Percentiles rank a stretch among this genome's conserved stretches.
phyloP scores from a whole-genome alignment of 495 filamentous ascomycete species.

The Glarea lozoyensis region DNA sequence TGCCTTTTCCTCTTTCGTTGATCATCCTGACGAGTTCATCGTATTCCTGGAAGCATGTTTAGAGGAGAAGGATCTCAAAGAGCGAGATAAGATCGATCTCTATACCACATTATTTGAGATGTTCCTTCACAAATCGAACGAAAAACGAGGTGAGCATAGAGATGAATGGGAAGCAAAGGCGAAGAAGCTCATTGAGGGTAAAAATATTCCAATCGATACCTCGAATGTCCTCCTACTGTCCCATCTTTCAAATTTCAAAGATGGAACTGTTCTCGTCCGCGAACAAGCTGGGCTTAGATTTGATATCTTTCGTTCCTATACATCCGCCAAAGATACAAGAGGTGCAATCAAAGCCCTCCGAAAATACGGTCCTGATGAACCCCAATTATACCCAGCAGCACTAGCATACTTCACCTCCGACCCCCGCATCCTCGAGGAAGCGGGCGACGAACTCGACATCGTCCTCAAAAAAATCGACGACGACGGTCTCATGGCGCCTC shows the following conservation, averaged over 20 bases:
- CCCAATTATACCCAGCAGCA: conserved; percentile 86
- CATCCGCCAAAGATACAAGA: conserved; percentile 80
- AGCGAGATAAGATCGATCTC: conserved; percentile 69
- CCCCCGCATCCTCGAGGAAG: conserved; percentile 72
- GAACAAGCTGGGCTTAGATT: conserved; percentile 88
- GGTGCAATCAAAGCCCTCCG: conserved; percentile 82
- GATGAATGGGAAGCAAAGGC: conserved; percentile 85
- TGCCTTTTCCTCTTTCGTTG: conserved; percentile 94
- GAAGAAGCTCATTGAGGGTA: conserved; percentile 69
- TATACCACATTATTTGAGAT: conserved; percentile 97
- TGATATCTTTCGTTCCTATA: conserved; percentile 96
- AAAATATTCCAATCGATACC: conserved; percentile 78
- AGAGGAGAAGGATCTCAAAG: conserved; percentile 52
- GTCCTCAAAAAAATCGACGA: conserved; percentile 82
- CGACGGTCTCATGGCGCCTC: conserved; percentile 86
- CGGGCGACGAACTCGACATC: conserved; percentile 70
- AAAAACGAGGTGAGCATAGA: conserved; percentile 60
- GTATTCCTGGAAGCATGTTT: conserved; percentile 81
- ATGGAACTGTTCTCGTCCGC: conserved; percentile 84
- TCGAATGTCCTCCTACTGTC: conserved; percentile 91
- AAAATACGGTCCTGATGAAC: conserved; percentile 88
- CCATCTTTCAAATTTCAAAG: conserved; percentile 80
- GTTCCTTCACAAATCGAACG: conserved; percentile 81
- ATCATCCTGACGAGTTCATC: conserved; percentile 85
- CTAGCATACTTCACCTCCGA: conserved; percentile 89